These are phyloP conservation scores for Solanum okadae DNA, from an alignment of 257 asterid genomes.

Conservation along the genomic window DNA sequence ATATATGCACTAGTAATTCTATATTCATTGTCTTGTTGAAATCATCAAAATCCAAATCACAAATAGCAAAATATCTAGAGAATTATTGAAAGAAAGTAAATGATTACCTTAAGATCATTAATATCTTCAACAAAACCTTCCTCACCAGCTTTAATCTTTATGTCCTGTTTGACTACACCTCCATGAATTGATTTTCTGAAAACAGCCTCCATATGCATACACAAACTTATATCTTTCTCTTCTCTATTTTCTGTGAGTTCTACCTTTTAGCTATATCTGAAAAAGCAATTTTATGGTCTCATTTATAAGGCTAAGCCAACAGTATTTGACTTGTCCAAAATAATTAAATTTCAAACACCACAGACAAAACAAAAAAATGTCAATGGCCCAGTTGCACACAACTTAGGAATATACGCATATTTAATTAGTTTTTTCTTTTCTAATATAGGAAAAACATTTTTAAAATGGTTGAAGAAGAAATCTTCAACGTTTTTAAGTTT, in stretches of 20 bases:
- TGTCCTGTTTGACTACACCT: conserved; percentile 22
- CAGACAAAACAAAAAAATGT: conserved; percentile 33
- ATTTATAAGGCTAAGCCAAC: conserved; percentile 43
- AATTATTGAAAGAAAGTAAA: neutral
- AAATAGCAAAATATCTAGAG: neutral
- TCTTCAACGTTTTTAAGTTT: conserved; percentile 92
- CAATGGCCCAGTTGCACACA: conserved; percentile 50
- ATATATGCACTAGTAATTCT: neutral
- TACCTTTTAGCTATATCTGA: conserved; percentile 7
- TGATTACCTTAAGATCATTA: conserved; percentile 40
- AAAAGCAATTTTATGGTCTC: conserved; percentile 16
- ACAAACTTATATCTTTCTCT: neutral
- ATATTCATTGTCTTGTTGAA: neutral
- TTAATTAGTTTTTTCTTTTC: neutral
- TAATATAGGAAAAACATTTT: neutral
- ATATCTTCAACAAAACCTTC: conserved; percentile 27
- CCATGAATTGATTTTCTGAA: conserved; percentile 27
- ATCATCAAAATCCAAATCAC: neutral
- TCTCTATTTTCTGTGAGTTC: neutral
- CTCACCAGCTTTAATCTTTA: conserved; percentile 31
- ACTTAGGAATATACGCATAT: neutral
- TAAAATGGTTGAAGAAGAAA: conserved; percentile 36
- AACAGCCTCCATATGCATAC: conserved; percentile 30
- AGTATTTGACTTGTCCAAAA: conserved; percentile 51
- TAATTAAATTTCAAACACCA: conserved; percentile 26